A percentile compares a stretch with the other conserved stretches of the same genome.
phyloP scores from a whole-genome alignment of 140 eudicot genomes.

The Erigeron philadelphicus region DNA sequence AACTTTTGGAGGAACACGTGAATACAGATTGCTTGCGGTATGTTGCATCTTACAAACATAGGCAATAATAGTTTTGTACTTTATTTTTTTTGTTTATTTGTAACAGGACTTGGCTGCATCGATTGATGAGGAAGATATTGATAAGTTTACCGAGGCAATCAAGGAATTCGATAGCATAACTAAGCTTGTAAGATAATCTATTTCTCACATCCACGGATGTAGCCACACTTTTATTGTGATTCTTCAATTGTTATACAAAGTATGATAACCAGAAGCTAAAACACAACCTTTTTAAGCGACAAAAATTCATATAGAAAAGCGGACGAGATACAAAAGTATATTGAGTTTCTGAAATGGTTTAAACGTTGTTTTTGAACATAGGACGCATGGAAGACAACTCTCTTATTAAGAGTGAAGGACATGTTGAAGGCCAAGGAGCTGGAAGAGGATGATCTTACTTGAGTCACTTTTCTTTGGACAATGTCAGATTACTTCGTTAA shows the following conservation, averaged over 20 bases:
- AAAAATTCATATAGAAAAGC: background rate
- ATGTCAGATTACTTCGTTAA: background rate
- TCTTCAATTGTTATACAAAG: background rate
- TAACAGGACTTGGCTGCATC: conserved; percentile 56
- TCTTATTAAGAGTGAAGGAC: conserved; percentile 64
- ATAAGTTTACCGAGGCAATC: conserved; percentile 51
- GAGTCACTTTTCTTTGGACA: conserved; percentile 1
- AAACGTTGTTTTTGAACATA: conserved; percentile 17
- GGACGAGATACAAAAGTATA: background rate
- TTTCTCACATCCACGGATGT: background rate
- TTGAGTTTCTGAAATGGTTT: conserved; percentile 1
- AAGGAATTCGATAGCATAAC: conserved; percentile 67
- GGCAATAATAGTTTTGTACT: background rate
- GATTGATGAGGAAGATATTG: conserved; percentile 59
- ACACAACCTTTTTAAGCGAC: background rate
- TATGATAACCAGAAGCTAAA: background rate
- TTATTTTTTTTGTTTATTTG: background rate
- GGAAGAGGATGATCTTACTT: conserved; percentile 73
- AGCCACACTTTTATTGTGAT: background rate
- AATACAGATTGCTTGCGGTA: conserved; percentile 37
- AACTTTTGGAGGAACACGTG: conserved; percentile 33
- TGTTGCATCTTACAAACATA: background rate
- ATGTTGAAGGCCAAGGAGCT: conserved; percentile 60
- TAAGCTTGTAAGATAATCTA: conserved; percentile 43
- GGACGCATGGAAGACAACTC: conserved; percentile 76